Evolutionary conservation across 202 grass and related monocot species (phyloP).

Genomic region (Setaria italica): DNA sequence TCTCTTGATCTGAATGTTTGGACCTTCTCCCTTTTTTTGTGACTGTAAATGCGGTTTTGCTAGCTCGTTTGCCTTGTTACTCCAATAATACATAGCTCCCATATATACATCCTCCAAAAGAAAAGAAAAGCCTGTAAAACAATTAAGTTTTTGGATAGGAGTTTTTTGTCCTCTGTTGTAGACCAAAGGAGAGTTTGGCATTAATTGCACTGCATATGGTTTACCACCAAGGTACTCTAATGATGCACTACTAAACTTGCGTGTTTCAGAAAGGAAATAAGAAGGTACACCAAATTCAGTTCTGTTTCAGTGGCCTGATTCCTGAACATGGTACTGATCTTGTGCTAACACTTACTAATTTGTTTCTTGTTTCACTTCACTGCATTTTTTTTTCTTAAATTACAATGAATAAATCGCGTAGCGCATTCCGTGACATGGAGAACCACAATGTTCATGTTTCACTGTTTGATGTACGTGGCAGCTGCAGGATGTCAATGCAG

Average conservation of each 20-base stretch:
- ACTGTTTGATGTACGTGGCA: neutral
- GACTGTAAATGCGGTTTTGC: conserved; percentile 1
- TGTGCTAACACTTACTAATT: neutral
- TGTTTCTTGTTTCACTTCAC: neutral
- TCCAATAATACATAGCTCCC: neutral
- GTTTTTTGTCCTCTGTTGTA: neutral
- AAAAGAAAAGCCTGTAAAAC: neutral
- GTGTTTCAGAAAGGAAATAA: neutral
- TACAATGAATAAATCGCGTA: neutral
- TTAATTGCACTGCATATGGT: neutral
- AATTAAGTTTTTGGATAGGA: neutral
- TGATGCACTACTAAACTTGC: neutral
- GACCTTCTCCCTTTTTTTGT: neutral
- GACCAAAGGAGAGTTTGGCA: neutral
- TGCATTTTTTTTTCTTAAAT: neutral
- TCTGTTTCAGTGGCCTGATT: neutral
- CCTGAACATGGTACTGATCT: neutral
- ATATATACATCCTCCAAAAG: neutral
- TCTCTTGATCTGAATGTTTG: conserved; percentile 12
- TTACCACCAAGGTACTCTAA: neutral
- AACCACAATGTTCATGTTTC: neutral
- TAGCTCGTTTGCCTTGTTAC: neutral
- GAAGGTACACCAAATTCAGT: neutral
- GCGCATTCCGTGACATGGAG: neutral
- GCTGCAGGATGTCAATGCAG: neutral